phyloP scores from a whole-genome alignment of 1,139 yeast genomes.

The Pichia sp. region DNA sequence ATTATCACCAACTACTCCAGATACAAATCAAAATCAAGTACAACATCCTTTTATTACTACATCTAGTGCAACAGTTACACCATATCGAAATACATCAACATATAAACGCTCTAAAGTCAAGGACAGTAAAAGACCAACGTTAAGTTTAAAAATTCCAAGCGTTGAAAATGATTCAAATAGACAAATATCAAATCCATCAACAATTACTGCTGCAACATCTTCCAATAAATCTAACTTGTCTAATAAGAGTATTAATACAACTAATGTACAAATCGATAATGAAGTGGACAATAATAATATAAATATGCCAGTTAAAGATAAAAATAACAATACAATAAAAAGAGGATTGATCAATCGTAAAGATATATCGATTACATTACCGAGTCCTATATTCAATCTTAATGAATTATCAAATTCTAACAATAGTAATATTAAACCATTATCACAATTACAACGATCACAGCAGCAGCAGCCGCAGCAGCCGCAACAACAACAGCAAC shows the following conservation, averaged over 20 bases:
- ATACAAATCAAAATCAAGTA: not conserved
- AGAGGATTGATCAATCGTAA: not conserved
- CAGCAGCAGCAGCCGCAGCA: too few relatives aligned
- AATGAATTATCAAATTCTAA: constrained; percentile 4
- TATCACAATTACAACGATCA: too few relatives aligned
- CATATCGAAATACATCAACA: constrained; percentile 6
- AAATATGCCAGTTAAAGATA: not conserved
- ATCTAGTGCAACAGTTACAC: constrained; percentile 12
- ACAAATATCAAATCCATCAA: constrained; percentile 6
- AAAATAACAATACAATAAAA: too few relatives aligned
- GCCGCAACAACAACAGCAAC: too few relatives aligned
- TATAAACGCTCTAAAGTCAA: constrained; percentile 10
- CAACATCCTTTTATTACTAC: not conserved
- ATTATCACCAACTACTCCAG: constrained; percentile 11
- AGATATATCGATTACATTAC: constrained; percentile 3
- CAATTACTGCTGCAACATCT: constrained; percentile 15
- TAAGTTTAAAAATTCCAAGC: constrained; percentile 28
- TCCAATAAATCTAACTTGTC: constrained; percentile 7
- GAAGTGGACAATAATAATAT: not conserved
- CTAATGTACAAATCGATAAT: constrained; percentile 2
- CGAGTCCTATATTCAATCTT: constrained; percentile 11
- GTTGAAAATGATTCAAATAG: constrained; percentile 14
- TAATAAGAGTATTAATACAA: constrained; percentile 2
- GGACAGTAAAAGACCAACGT: constrained; percentile 25
- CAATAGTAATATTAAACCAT: not conserved